Evolutionary conservation across 495 filamentous ascomycete genomes (phyloP), one percentile per base, ranked within the genome.

Genomic region (Aspergillus diversus): DNA sequence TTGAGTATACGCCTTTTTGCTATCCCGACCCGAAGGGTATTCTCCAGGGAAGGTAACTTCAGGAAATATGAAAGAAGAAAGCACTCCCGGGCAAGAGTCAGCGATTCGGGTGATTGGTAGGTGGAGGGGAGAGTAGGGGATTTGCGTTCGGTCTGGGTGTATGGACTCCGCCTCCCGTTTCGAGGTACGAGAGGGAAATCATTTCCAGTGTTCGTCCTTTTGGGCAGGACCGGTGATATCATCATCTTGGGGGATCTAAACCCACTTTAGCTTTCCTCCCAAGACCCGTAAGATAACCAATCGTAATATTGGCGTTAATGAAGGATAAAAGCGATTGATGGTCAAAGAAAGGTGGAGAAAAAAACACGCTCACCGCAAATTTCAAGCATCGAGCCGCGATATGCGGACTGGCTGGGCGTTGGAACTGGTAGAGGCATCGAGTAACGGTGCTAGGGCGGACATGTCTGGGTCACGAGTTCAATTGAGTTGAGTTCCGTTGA

Each of bases 81-180:
- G 92, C 6, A n/a, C n/a, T n/a, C n/a, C 90, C 83, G 84, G n/a
- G n/a, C n/a, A n/a, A 33, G 83, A 80, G 69, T 93, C 90, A 8
- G 86, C 89, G 11, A 92, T 79, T 4, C 93, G 80, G 21, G 91
- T 74, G 16, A 90, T 85, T 0, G 90, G 90, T 7, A 91, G 74
- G 33, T 90, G 79, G 0, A 93, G 79, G 1, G 89, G 86, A 2
- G 85, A 79, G 71, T 91, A 93, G 90, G 0, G 87, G 87, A 33
- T 79, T 87, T n/a, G 88, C 90, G 58, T 85, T 88, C 11, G 89
- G 90, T 2, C 83, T 82, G 0, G 90, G 90, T 1, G 89, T 91
- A 67, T 91, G 84, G 0, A 90, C 86, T 9, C 90, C 90, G 4
- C 90, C 90, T 0, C 90, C 90, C 1, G 90, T 93, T 71, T 93